Evolutionary conservation across 2,329 filamentous ascomycete genomes (phyloP), one percentile per base, ranked within the genome.

Genomic region (Hypoxylon sp.): DNA sequence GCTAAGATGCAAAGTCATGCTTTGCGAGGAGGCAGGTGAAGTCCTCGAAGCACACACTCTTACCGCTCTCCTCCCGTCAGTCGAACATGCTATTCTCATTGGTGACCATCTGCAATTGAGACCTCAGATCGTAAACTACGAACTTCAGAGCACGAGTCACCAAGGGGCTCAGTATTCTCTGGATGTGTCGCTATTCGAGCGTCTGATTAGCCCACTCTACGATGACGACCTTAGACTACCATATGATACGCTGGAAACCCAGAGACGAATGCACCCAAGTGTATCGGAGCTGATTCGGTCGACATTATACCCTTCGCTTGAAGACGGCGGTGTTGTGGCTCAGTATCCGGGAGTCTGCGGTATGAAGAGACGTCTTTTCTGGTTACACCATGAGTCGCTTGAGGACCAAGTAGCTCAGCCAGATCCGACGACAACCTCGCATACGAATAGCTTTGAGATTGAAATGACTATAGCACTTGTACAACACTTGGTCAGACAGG

Each of bases 1-100:
- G 6, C 65, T 90, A 1, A 74, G 78, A 5, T 79, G 81, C 33
- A 90, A 90, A 66, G 84, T 91, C 0, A 76, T 92, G 14, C 75
- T 92, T 0, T 91, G 87, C 35, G 90, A 93, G 74, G 90, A 93
- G 73, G 90, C 90, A 1, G 90, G 86, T 0, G 90, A 93, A 68
- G 87, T 92, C 0, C 80, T 92, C 33, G 91, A 93, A 74, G 82
- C 87, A 0, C 89, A 92, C 65, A 80, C 87, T 2, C 75, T 92
- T 0, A 87, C 87, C 0, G 84, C 89, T 0, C 75, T 92, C 3
- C 79, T 90, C 0, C 88, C 89, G 0, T 83, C 84, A 0, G 75
- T 91, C 0, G 84, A 92, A 74, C 90, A 92, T 64, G 79, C 83
- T 5, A 87, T 92, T 17, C 81, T 88, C 13, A 91, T 91, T 42